Base-by-base conservation (phyloP, 208 protist species). In the Phytomonas sp. region DNA sequence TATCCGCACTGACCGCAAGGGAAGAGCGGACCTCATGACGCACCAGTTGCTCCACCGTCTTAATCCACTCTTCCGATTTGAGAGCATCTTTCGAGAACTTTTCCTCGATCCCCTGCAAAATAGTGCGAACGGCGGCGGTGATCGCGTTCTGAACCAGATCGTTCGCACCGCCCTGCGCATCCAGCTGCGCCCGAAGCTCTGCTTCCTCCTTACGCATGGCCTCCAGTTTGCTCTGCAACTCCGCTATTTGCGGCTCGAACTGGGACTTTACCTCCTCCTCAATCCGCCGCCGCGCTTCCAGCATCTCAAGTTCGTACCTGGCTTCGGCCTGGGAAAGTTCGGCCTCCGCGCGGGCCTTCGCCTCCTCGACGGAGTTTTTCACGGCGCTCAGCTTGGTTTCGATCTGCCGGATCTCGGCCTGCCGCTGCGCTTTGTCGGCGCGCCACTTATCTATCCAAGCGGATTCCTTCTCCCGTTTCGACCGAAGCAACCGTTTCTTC, bases 351-450 rank as follows among this genome's bases (percentile, higher is more conserved):
- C 56, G 60, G 60, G 71, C 79, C 74, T 89, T 89, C 29, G 79
- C 76, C 31, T 86, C 83, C 51, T 95, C 84, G 0, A 88, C 68
- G 15, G 71, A 62, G 59, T 75, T 77, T 69, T 80, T 82, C 29
- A 88, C 70, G 0, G 70, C 74, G 31, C 78, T 80, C 56, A 94
- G 72, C 46, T 83, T 80, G 0, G 56, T 74, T 36, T 91, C 87
- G 11, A 94, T 75, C 62, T 90, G 85, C 28, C 80, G 76, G 64
- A 88, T 83, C 78, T 94, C 85, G 0, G 85, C 83, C 56, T 77
- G 60, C 75, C 85, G 85, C 66, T 91, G 81, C 4, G 85, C 88
- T 77, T 91, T 94, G 13, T 81, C 74, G 20, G 78, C 71, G 5
- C 83, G 73, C 81, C 81, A 91, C 68, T 75, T 78, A 11, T 91